Evolutionary conservation across 164 flowering plant genomes (phyloP).

Genomic region (Houttuynia cordata): DNA sequence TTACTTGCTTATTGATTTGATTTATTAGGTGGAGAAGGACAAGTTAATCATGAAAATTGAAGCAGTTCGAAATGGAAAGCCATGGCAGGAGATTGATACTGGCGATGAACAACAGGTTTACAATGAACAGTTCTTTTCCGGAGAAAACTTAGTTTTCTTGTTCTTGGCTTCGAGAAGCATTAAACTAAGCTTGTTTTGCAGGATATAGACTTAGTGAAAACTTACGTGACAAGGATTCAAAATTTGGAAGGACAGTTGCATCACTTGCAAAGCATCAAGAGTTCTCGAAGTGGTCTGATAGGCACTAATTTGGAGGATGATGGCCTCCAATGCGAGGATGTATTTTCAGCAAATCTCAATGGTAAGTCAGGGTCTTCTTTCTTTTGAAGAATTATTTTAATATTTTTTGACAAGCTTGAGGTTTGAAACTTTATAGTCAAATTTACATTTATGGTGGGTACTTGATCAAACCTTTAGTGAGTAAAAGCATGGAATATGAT

Average conservation of each 20-base stretch:
- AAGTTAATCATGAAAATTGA: conserved; percentile 64
- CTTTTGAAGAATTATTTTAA: neutral
- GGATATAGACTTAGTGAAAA: conserved; percentile 54
- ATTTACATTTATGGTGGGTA: too few species aligned
- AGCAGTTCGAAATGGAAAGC: conserved; percentile 59
- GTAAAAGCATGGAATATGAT: too few species aligned
- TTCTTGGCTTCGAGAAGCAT: neutral
- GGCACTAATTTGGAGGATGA: conserved; percentile 62
- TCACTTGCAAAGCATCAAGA: conserved; percentile 29
- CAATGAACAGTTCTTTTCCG: neutral
- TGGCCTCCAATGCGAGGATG: conserved; percentile 21
- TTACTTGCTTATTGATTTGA: neutral
- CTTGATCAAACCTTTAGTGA: too few species aligned
- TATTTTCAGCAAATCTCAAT: neutral
- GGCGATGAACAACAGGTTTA: conserved; percentile 38
- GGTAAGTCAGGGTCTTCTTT: neutral
- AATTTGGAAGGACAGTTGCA: conserved; percentile 68
- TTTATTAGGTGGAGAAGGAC: conserved; percentile 73
- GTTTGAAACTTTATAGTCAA: neutral
- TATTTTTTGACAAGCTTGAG: neutral
- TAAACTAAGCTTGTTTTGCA: conserved; percentile 13
- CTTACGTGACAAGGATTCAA: conserved; percentile 67
- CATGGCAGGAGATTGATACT: conserved; percentile 73
- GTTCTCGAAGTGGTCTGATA: conserved; percentile 15
- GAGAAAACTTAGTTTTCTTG: neutral